Conservation (phyloP, 2,329 filamentous ascomycete genomes). For the Aphanocladium album region DNA sequence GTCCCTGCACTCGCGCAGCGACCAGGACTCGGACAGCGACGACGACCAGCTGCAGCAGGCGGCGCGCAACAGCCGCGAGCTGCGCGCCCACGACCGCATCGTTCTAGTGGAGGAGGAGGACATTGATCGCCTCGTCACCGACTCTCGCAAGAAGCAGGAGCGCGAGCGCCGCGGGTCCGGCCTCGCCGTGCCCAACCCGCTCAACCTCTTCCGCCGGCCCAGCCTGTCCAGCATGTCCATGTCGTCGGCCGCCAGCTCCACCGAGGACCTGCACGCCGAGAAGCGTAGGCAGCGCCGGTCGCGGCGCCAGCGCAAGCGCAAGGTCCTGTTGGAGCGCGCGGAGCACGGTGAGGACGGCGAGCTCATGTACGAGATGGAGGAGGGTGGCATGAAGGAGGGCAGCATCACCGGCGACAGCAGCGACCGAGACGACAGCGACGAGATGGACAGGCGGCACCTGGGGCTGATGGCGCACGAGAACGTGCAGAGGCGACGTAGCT, state of each 20-base stretch:
- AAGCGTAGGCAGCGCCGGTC: constrained; percentile 42
- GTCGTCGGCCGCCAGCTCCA: constrained; percentile 37
- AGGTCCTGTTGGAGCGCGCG: constrained; percentile 47
- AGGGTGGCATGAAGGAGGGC: constrained; percentile 65
- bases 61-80: constrained; percentile 63
- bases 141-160: constrained; percentile 46
- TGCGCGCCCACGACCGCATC: constrained; percentile 63
- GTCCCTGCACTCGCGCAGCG: constrained; percentile 61
- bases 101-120: constrained; percentile 75
- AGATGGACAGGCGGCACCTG: constrained; percentile 51
- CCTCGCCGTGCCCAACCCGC: constrained; percentile 46
- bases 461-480: constrained; percentile 44
- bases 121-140: constrained; percentile 54
- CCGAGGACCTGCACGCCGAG: constrained; percentile 43
- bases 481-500: constrained; percentile 45
- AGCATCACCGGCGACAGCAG: constrained; percentile 59
- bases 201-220: constrained; percentile 38
- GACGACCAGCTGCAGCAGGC: constrained; percentile 64
- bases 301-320: constrained; percentile 49
- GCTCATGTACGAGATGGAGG: constrained; percentile 88
- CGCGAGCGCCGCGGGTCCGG: constrained; percentile 45
- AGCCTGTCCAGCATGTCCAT: constrained; percentile 30
- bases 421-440: constrained; percentile 55
- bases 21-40: constrained; percentile 72
- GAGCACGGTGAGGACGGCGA: constrained; percentile 64